A percentile compares a stretch with the other conserved stretches of the same genome.
phyloP scores from a whole-genome alignment of 768 basidiomycete species.

The Gymnopilus junonius region DNA sequence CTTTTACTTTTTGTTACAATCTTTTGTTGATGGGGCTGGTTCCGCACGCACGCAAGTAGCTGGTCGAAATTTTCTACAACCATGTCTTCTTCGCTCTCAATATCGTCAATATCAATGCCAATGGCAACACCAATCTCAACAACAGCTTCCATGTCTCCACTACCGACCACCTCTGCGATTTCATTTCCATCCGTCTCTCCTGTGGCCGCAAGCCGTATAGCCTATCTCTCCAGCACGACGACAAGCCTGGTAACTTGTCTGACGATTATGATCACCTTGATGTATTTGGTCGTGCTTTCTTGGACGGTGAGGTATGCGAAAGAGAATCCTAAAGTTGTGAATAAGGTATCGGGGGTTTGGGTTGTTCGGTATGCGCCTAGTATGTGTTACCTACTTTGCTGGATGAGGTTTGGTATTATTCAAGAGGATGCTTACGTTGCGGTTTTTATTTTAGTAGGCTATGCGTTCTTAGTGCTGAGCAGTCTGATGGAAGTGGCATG shows the following conservation, averaged over 20 bases:
- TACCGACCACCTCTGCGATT: background rate
- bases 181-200: constrained; percentile 2
- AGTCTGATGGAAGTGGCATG: constrained; percentile 56
- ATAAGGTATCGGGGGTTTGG: constrained; percentile 51
- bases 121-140: background rate
- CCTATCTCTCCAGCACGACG: constrained; percentile 38
- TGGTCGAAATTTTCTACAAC: constrained; percentile 7
- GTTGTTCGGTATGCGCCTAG: constrained; percentile 58
- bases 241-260: constrained; percentile 41
- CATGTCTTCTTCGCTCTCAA: background rate
- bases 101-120: too few relatives aligned
- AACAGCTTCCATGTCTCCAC: too few relatives aligned
- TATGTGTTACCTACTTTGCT: too few relatives aligned
- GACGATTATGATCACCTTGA: constrained; percentile 38
- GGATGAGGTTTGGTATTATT: background rate
- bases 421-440: background rate
- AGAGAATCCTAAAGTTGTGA: constrained; percentile 50
- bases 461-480: constrained; percentile 52
- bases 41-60: background rate
- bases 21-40: background rate
- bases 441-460: constrained; percentile 42
- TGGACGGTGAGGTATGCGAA: constrained; percentile 51
- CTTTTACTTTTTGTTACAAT: background rate
- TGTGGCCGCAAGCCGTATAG: constrained; percentile 17
- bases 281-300: constrained; percentile 57